Base-by-base conservation (phyloP, 345 rosid genomes). In the Salix viminalis region DNA sequence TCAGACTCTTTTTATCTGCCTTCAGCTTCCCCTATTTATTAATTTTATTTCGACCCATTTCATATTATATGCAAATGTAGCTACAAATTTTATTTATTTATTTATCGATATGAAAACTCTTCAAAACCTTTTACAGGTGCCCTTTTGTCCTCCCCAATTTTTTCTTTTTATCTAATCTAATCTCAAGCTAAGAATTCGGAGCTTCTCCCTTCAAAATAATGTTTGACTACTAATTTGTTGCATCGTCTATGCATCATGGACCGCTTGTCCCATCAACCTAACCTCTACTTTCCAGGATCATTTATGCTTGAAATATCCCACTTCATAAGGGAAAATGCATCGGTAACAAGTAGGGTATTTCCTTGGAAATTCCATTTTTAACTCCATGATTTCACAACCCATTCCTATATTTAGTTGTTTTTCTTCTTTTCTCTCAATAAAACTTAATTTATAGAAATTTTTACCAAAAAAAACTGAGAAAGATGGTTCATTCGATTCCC, bases 1-100 rank as follows among this genome's bases (percentile, higher is more conserved):
- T 78, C 87, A 80, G 84, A 80, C 46, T 80, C 85, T 82, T 4
- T 46, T 69, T 77, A 76, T 68, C 70, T 62, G 36, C 65, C 61
- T 64, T 6, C 19, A 1, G 36, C 54, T 61, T 46, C 44, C 64
- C 75, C 39, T 21, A 14, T 58, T 54, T 66, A 32, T 32, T 32
- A 32, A 32, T 32, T 32, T 32, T 32, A 37, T 39, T 52, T 24
- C 67, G 32, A 14, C 69, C 36, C 21, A 10, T 42, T 61, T 28
- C 66, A 4, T 26, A 10, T 62, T 18, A 24, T 62, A 23, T 13
- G 11, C 21, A 28, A 16, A n/a, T 6, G 9, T 19, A 5, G 21
- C 67, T n/a, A 4, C 24, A 9, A 2, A 9, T 56, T 32, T 14
- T 32, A 5, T 32, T 14, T 32, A 12, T 26, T 65, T 30, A 5